Percentiles rank a stretch among this genome's conserved stretches.
Evolutionary conservation across 2,329 filamentous ascomycete species (phyloP).

Genomic region (Curvularia spicifera): DNA sequence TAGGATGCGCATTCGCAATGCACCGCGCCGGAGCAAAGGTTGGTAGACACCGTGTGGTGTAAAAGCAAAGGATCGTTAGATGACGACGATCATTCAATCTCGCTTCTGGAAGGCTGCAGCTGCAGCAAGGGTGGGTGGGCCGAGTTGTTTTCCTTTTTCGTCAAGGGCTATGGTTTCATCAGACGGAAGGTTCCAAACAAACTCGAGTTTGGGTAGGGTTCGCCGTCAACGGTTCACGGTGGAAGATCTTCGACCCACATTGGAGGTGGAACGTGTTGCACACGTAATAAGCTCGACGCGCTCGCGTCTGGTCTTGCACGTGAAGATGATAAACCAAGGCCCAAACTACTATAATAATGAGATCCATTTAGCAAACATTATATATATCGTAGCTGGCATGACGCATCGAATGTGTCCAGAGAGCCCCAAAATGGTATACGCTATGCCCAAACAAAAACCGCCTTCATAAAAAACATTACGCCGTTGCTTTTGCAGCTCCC

Average conservation of each 20-base stretch:
- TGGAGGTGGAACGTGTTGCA: constrained; percentile 11
- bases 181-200: constrained; percentile 4
- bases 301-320: constrained; percentile 27
- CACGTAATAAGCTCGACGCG: constrained; percentile 31
- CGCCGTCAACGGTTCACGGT: constrained; percentile 14
- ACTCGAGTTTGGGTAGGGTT: constrained; percentile 16
- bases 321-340: constrained; percentile 1
- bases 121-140: not conserved
- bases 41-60: constrained; percentile 8
- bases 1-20: not conserved
- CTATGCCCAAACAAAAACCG: constrained; percentile 43
- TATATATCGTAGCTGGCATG: constrained; percentile 41
- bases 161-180: constrained; percentile 3
- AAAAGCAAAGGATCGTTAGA: constrained; percentile 6
- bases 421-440: constrained; percentile 47
- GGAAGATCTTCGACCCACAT: constrained; percentile 12
- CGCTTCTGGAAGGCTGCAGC: not conserved
- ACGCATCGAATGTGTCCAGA: constrained; percentile 35
- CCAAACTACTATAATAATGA: constrained; percentile 9
- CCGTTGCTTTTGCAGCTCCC: constrained; percentile 30
- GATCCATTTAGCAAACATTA: constrained; percentile 41
- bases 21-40: not conserved
- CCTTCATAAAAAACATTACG: constrained; percentile 47
- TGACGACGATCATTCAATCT: constrained; percentile 16
- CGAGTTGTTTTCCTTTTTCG: constrained; percentile 4